Percentiles rank a stretch among this genome's conserved stretches.
Conservation (phyloP, 306 rosid genomes). For the Cicer pinnatifidum region DNA sequence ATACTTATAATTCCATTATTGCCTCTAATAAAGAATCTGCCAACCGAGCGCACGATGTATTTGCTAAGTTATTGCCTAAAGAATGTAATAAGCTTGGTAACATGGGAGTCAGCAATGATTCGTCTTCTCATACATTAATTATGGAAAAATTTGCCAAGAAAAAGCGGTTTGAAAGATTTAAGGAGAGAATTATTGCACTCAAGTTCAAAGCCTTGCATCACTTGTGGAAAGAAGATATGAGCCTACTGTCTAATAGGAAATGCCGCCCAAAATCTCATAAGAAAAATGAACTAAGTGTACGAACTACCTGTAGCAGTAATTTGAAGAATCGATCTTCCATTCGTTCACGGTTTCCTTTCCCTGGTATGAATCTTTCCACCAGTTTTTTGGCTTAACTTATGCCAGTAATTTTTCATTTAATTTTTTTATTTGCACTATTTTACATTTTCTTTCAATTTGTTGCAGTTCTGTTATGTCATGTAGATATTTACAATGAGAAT, state of each 20-base stretch:
- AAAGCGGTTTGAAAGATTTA: conserved; percentile 63
- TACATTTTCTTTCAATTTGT: background rate
- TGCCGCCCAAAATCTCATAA: conserved; percentile 75
- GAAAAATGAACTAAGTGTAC: conserved; percentile 67
- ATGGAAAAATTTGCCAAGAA: conserved; percentile 65
- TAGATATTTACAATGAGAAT: background rate
- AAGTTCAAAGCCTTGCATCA: conserved; percentile 82
- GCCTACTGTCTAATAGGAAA: conserved; percentile 62
- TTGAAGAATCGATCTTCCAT: conserved; percentile 82
- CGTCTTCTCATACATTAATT: conserved; percentile 42
- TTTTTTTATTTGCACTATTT: background rate
- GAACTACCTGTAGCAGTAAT: conserved; percentile 54
- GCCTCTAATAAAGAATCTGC: conserved; percentile 71
- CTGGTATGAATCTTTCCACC: conserved; percentile 56
- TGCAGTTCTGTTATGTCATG: background rate
- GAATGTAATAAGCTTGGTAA: conserved; percentile 44
- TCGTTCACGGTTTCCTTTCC: conserved; percentile 68
- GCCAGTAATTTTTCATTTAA: conserved; percentile 15
- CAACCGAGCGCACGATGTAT: conserved; percentile 50
- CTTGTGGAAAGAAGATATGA: conserved; percentile 86
- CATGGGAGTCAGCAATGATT: conserved; percentile 41
- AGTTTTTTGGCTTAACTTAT: background rate
- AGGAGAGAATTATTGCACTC: conserved; percentile 76
- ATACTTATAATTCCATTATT: conserved; percentile 50
- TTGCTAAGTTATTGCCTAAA: conserved; percentile 58